A percentile compares a stretch with the other conserved stretches of the same genome.
Evolutionary conservation across 2,329 filamentous ascomycete genomes (phyloP).

Genomic region (Neonectria neomacrospora): DNA sequence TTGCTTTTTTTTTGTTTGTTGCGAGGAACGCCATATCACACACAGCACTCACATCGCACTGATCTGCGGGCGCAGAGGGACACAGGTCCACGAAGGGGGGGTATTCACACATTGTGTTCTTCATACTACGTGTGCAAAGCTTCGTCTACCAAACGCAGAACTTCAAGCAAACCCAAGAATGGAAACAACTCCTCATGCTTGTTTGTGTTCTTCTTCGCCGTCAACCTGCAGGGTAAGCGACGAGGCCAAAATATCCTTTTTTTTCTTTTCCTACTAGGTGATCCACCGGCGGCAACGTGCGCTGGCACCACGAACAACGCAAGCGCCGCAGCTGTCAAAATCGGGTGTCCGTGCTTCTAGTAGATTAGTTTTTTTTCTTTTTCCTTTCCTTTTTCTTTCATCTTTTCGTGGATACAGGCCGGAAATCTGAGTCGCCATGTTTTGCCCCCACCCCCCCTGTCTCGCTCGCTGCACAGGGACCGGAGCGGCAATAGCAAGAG

Average conservation of each 20-base stretch:
- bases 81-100: neutral
- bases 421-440: too few relatives aligned
- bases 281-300: neutral
- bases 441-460: too few relatives aligned
- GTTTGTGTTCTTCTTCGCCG: neutral
- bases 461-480: too few relatives aligned
- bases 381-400: too few relatives aligned
- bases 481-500: too few relatives aligned
- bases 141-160: neutral
- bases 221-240: slow-evolving; percentile 3
- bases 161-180: neutral
- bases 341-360: neutral
- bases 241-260: too few relatives aligned
- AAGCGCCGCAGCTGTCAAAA: slow-evolving; percentile 1
- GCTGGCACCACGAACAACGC: slow-evolving; percentile 2
- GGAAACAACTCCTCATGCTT: neutral
- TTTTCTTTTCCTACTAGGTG: too few relatives aligned
- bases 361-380: too few relatives aligned
- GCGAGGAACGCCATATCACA: neutral
- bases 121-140: neutral
- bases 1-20: neutral
- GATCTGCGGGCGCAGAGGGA: neutral
- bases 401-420: too few relatives aligned
- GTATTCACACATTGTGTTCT: neutral
- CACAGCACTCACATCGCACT: neutral